Evolutionary conservation across 305 asterid genomes (phyloP), one percentile per base, ranked within the genome.

Genomic region (Euphrasia arctica): DNA sequence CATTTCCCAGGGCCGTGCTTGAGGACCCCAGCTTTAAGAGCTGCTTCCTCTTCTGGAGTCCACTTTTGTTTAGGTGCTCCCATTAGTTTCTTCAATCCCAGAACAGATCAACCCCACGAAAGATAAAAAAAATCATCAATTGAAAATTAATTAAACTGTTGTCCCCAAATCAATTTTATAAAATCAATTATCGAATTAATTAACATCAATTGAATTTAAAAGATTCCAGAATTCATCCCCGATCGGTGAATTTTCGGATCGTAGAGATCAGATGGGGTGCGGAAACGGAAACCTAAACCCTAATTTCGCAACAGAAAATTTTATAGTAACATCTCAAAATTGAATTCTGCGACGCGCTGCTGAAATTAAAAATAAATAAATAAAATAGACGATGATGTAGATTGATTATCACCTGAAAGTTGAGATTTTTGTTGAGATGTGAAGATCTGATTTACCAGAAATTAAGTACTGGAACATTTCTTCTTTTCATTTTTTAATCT

Each of bases 1-100:
- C 99, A 93, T 82, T 93, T 93, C 62, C 99, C 99, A 13, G 94
- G 84, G 51, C 99, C 99, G 66, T 93, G 99, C 81, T 90, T 93
- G 64, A 88, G 82, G 60, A 93, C 93, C 66, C 99, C 99, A 75
- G 99, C 95, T 84, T 84, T 93, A 60, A 93, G 99, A 70, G 99
- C 99, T 42, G 95, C 95, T 80, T 93, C 99, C 80, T 93, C 99
- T 75, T 90, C 99, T 9, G 95, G 83, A 70, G 97, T 93, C 99
- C 99, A 93, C 78, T 93, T 93, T 63, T 93, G 99, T 83, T 93
- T 93, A 31, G 99, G 99, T 69, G 97, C 99, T 43, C 99, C 99
- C 99, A 93, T 92, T 9, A 68, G 70, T 4, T 34, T 43, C 43
- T 63, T 69, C 72, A 61, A 55, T 58, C 34, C 13, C 63, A 2